phyloP scores from a whole-genome alignment of 345 rosid genomes.

The Hibiscus syriacus region DNA sequence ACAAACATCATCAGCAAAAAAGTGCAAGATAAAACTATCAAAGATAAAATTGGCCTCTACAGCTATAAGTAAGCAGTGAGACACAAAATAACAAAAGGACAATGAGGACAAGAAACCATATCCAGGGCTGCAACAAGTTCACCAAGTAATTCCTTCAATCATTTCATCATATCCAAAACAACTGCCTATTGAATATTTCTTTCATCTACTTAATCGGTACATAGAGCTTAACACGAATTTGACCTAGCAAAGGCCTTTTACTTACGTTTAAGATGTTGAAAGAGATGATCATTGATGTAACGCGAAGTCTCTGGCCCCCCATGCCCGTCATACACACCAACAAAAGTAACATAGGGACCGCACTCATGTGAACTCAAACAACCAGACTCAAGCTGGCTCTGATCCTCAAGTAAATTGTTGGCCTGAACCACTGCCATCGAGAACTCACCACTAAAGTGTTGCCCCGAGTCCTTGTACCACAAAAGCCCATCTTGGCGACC shows the following conservation, averaged over 20 bases:
- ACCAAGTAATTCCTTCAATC: background rate
- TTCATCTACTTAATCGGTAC: background rate
- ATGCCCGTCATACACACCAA: slow-evolving; percentile 85
- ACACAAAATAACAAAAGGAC: background rate
- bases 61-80: background rate
- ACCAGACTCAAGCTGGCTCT: slow-evolving; percentile 90
- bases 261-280: slow-evolving; percentile 73
- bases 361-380: slow-evolving; percentile 43
- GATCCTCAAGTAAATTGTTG: slow-evolving; percentile 84
- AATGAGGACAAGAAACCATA: background rate
- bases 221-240: background rate
- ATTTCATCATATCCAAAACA: background rate
- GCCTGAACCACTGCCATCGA: slow-evolving; percentile 98
- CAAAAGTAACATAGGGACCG: slow-evolving; percentile 79
- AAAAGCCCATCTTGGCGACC: slow-evolving; percentile 81
- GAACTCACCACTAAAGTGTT: slow-evolving; percentile 72
- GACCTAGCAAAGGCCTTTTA: slow-evolving; percentile 10
- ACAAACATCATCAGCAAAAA: slow-evolving; percentile 2
- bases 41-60: background rate
- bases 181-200: background rate
- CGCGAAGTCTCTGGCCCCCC: slow-evolving; percentile 91
- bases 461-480: slow-evolving; percentile 77
- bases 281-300: slow-evolving; percentile 65
- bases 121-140: background rate
- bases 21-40: background rate